Evolutionary conservation across 176 grass and related monocot genomes (phyloP), one percentile per base, ranked within the genome.

Genomic region (Carex kokanica): DNA sequence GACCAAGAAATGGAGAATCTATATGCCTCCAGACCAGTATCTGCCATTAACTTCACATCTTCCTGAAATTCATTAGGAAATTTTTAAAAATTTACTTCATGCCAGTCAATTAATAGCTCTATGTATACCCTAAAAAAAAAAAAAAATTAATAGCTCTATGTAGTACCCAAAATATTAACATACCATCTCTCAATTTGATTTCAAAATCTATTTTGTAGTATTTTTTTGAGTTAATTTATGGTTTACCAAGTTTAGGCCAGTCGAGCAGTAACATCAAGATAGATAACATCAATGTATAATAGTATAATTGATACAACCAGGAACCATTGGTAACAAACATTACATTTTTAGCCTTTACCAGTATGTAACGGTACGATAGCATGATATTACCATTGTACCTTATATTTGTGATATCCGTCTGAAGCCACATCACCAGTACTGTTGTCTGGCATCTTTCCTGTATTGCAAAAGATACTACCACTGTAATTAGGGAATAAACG

Each of bases 1-100:
- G 93, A 52, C 93, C 93, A 94, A 18, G 93, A 88, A 47, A 94
- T 94, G 77, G 93, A 94, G 78, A 94, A 90, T 64, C 88, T 88
- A 38, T 94, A 94, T 40, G 93, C 88, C 64, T 94, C 93, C 6
- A 94, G 40, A 25, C 87, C 87, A 20, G 66, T 84, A 29, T 92
- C 90, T 63, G 71, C 38, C 77, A 90, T 90, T 31, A 94, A 77
- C 78, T 90, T 90, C 56, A 92, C 72, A 87, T 92, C 93, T 77
- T 92, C 88, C 93, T 94, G 78, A 85, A 79, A 74, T 7, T 14
- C 70, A 74, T 53, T 74, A 6, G 23, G 45, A 4, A 53, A 52
- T 1, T 9, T 61, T 74, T 15, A 2, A 25, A 51, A 49, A 51
- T 51, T 47, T 74, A 74, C 71, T 74, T 53, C 71, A 53, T 53